A percentile compares a stretch with the other conserved stretches of the same genome.
Evolutionary conservation across 441 rosid species (phyloP).

Genomic region (Biscutella auriculata): DNA sequence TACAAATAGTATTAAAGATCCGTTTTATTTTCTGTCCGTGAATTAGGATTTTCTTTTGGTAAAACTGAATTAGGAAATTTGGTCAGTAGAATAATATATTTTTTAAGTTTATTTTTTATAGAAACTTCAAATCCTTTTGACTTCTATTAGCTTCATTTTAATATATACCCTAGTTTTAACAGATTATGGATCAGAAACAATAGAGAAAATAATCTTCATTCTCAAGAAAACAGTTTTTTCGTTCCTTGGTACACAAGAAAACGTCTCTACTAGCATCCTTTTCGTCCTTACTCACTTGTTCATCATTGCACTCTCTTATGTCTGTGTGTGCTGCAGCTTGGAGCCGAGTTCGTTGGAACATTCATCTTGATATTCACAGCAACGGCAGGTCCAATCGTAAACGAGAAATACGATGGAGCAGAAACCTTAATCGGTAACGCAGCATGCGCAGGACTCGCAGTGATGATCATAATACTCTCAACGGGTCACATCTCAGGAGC

Average conservation of each 20-base stretch:
- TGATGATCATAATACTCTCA: constrained; percentile 76
- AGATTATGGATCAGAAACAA: no score
- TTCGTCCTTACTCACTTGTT: neutral
- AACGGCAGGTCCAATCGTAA: constrained; percentile 83
- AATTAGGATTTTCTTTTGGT: no score
- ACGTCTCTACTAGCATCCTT: neutral
- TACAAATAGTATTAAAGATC: no score
- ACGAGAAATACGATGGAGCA: constrained; percentile 65
- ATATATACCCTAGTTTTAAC: no score
- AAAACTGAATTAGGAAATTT: no score
- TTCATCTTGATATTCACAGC: constrained; percentile 86
- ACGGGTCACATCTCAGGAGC: constrained; percentile 97
- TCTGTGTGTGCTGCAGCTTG: constrained; percentile 34
- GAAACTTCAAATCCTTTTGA: no score
- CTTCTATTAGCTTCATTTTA: no score
- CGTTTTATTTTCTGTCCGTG: no score
- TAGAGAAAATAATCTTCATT: no score
- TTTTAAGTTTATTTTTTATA: no score
- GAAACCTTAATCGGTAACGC: constrained; percentile 88
- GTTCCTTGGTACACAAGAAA: constrained; percentile 1
- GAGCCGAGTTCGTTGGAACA: constrained; percentile 97
- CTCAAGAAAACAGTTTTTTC: neutral
- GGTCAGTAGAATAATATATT: no score
- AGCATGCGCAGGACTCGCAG: constrained; percentile 80
- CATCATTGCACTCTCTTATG: neutral